Evolutionary conservation across 2,329 filamentous ascomycete genomes (phyloP), one percentile per base, ranked within the genome.

Genomic region (Drechslerella stenobrocha): DNA sequence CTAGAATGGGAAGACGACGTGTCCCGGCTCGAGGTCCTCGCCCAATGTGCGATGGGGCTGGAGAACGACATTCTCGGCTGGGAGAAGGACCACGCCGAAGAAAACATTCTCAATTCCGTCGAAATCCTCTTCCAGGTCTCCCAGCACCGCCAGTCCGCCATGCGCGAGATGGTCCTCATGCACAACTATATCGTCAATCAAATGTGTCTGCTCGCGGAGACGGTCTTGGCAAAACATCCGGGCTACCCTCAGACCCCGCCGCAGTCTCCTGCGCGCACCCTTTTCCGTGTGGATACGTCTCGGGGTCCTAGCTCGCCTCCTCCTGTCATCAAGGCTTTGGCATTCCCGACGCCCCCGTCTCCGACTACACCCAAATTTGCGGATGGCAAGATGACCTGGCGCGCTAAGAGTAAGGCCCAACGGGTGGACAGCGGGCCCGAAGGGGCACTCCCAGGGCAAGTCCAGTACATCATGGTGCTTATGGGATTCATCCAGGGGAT

Each of bases 21-120:
- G 8, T 56, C 59, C 1, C 70, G 71, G 22, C 56, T 73, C 2
- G 72, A 73, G 30, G 56, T 70, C 20, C 56, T 73, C 6, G 44
- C 72, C 9, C 71, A 73, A 47, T 58, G 65, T 7, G 69, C 72
- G 9, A 70, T 73, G 67, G 72, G 72, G 1, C 44, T 73, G 7
- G 70, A 73, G 45, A 73, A 73, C 11, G 72, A 73, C 24, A 73
- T 73, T 34, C 48, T 73, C 30, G 72, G 72, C 1, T 73, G 72
- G 72, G 72, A 73, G 30, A 72, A 72, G 42, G 72, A 73, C 24
- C 52, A 55, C 37, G 65, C 51, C 15, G 59, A 66, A 11, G 35
- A 65, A 24, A 71, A 72, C 46, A 63, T 69, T 11, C 69, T 73
- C 20, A 73, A 72, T 30, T 70, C 72, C 1, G 50, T 73, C 11